Base-by-base conservation (phyloP, 2,329 filamentous ascomycete genomes). In the Microcyclospora pomicola region DNA sequence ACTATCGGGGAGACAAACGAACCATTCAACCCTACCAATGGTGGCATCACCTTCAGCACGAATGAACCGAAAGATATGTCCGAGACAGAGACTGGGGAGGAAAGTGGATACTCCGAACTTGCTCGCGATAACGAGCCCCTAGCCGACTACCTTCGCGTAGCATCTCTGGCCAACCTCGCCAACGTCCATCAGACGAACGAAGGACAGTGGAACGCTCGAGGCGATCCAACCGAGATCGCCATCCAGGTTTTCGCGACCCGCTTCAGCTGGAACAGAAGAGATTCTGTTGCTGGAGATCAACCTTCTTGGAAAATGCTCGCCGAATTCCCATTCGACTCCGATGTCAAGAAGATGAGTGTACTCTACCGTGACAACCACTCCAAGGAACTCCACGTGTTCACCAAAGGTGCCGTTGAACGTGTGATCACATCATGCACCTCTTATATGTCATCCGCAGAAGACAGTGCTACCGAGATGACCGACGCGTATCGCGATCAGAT, bases 331-430 rank as follows among this genome's bases (percentile, higher is more conserved):
- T 85, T 84, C 45, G 80, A 84, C 51, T 82, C 78, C 0, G 73
- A 73, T 40, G 71, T 83, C 45, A 85, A 84, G 64, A 80, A 77
- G 49, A 84, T 84, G 80, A 80, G 77, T 0, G 77, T 82, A 29
- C 75, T 82, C 37, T 80, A 79, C 54, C 48, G 48, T 15, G 77
- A 82, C 29, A 73, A 80, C 34, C 77, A 78, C 52, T 52, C 38
- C 27, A 46, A 55, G 27, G 47, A 56, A 37, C 46, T 50, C 39
- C 66, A 59, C 56, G 61, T 74, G 34, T 76, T 76, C 48, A 75
- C 73, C 40, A 79, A 79, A 52, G 77, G 77, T 35, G 80, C 80
- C 1, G 79, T 82, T 4, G 80, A 84, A 52, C 68, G 78, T 31
- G 69, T 84, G 24, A 62, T 84, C 12, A 69, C 72, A 2, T 71